These are phyloP conservation scores for Penicillium olsonii DNA, from an alignment of 2,329 filamentous ascomycete genomes.

Conservation along the genomic window DNA sequence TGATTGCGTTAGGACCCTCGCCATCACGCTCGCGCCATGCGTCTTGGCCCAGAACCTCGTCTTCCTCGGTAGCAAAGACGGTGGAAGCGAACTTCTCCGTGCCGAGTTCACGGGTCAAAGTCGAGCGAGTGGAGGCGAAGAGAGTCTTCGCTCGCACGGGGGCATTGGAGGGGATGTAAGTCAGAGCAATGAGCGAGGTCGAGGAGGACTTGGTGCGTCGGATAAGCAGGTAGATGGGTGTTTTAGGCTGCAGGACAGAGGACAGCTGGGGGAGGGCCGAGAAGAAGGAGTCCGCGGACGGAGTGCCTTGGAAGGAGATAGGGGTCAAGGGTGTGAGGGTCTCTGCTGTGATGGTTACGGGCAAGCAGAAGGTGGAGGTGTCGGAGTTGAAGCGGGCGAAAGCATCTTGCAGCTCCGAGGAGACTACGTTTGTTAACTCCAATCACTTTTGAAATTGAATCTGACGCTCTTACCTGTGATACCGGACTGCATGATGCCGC, in stretches of 20 bases:
- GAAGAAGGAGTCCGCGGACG: slow-evolving; percentile 51
- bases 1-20: slow-evolving; percentile 31
- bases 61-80: slow-evolving; percentile 60
- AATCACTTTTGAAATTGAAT: slow-evolving; percentile 2
- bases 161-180: slow-evolving; percentile 64
- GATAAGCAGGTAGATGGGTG: slow-evolving; percentile 63
- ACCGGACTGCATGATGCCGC: slow-evolving; percentile 49
- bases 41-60: slow-evolving; percentile 56
- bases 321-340: slow-evolving; percentile 43
- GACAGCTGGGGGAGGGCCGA: slow-evolving; percentile 52
- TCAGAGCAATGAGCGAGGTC: slow-evolving; percentile 53
- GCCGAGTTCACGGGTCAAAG: slow-evolving; percentile 61
- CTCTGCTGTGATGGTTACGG: slow-evolving; percentile 49
- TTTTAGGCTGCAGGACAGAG: slow-evolving; percentile 55
- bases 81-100: slow-evolving; percentile 61
- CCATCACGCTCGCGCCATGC: slow-evolving; percentile 58
- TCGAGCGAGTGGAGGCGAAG: slow-evolving; percentile 64
- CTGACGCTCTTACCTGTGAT: slow-evolving; percentile 42
- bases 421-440: slow-evolving; percentile 36
- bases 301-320: slow-evolving; percentile 41
- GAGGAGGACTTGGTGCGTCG: slow-evolving; percentile 45
- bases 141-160: slow-evolving; percentile 67
- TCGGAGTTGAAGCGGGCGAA: slow-evolving; percentile 47
- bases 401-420: slow-evolving; percentile 48
- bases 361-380: slow-evolving; percentile 46